Percentiles rank a stretch among this genome's conserved stretches.
phyloP scores from a whole-genome alignment of 257 asterid species.

The Solanum tarijense region DNA sequence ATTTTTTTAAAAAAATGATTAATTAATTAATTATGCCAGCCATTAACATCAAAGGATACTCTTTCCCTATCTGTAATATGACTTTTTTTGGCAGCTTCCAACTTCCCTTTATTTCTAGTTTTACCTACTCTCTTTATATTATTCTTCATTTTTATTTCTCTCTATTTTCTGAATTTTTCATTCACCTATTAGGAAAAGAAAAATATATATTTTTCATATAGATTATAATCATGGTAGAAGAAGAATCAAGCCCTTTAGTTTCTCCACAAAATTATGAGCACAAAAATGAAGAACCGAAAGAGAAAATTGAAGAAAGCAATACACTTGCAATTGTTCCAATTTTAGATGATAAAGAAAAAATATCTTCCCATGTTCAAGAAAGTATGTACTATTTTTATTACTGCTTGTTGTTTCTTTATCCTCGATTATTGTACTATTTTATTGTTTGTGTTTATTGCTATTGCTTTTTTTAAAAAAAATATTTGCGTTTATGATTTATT shows the following conservation, averaged over 20 bases:
- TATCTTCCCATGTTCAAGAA: neutral
- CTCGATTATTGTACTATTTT: neutral
- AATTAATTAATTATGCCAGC: neutral
- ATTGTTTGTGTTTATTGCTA: too few species aligned
- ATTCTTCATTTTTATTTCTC: neutral
- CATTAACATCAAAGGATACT: neutral
- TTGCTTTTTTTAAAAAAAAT: too few species aligned
- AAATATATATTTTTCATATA: neutral
- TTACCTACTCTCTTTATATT: neutral
- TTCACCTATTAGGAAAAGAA: too few species aligned
- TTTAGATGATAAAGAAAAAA: neutral
- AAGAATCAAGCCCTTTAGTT: neutral
- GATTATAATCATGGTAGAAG: constrained; percentile 9
- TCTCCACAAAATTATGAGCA: neutral
- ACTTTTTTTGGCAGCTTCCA: constrained; percentile 6
- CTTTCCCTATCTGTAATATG: neutral
- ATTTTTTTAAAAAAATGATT: neutral
- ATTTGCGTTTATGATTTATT: too few species aligned
- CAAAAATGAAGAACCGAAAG: neutral
- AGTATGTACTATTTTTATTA: constrained; percentile 7
- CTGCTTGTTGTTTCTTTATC: neutral
- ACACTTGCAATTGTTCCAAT: neutral
- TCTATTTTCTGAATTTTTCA: neutral
- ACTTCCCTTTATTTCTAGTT: neutral
- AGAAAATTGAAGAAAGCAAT: neutral